Percentiles rank a stretch among this genome's conserved stretches.
Evolutionary conservation across 257 asterid genomes (phyloP).

Genomic region (Primulina eburnea): DNA sequence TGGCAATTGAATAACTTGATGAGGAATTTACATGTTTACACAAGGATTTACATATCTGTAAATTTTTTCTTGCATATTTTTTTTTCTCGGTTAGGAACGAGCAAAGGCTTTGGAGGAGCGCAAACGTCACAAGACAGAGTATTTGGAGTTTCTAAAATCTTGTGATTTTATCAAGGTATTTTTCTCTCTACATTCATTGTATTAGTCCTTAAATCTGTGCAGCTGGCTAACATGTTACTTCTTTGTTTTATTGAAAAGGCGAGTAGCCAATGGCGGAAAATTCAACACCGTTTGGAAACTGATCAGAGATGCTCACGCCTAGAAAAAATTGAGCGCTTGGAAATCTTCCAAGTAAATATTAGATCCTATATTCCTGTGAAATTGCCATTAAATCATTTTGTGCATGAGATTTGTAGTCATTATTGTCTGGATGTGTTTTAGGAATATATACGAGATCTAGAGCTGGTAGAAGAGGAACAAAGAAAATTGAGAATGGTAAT

Average conservation of each 20-base stretch:
- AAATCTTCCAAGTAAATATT: slow-evolving; percentile 73
- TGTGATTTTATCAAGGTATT: slow-evolving; percentile 85
- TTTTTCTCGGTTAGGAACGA: slow-evolving; percentile 56
- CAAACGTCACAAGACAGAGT: slow-evolving; percentile 62
- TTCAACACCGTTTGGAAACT: slow-evolving; percentile 82
- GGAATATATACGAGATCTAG: slow-evolving; percentile 89
- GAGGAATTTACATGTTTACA: neutral
- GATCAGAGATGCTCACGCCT: slow-evolving; percentile 94
- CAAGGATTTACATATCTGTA: neutral
- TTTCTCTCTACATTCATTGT: slow-evolving; percentile 14
- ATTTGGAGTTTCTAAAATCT: slow-evolving; percentile 70
- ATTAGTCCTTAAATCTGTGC: slow-evolving; percentile 19
- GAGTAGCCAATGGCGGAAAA: slow-evolving; percentile 96
- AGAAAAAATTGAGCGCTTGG: slow-evolving; percentile 85
- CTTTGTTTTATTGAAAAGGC: slow-evolving; percentile 46
- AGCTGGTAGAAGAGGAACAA: slow-evolving; percentile 90
- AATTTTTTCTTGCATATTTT: slow-evolving; percentile 20
- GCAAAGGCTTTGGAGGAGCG: slow-evolving; percentile 84
- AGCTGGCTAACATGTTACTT: slow-evolving; percentile 3
- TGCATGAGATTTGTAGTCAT: slow-evolving; percentile 23
- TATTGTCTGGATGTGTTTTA: slow-evolving; percentile 40
- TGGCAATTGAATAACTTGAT: neutral
- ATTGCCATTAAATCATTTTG: neutral
- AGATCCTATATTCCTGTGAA: slow-evolving; percentile 2
- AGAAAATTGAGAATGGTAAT: slow-evolving; percentile 70